Evolutionary conservation across 2,329 filamentous ascomycete species (phyloP).

Genomic region (Paecilomyces sp.): DNA sequence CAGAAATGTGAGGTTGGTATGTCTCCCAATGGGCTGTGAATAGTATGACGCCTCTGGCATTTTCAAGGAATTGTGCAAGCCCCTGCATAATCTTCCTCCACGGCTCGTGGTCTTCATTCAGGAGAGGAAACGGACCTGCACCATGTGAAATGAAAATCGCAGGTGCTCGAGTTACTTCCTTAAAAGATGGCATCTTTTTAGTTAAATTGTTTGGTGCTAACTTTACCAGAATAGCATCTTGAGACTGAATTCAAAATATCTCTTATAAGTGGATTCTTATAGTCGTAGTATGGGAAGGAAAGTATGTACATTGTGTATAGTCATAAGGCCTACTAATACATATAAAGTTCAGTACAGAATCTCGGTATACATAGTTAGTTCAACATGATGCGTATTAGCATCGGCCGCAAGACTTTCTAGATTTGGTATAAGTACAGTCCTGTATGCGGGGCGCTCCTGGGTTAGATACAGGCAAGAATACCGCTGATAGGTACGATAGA

Average conservation of each 20-base stretch:
- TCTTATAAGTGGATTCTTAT: background rate
- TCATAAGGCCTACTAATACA: background rate
- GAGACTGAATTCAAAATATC: background rate
- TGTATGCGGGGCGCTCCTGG: too few species aligned
- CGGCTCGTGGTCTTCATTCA: background rate
- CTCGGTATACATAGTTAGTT: background rate
- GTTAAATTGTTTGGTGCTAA: background rate
- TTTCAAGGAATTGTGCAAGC: background rate
- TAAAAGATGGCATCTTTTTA: background rate
- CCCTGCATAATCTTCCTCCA: background rate
- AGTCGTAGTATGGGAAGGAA: background rate
- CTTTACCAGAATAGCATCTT: background rate
- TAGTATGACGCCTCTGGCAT: constrained; percentile 6
- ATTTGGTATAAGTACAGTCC: background rate
- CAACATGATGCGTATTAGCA: background rate
- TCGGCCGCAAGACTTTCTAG: background rate
- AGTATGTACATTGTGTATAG: background rate
- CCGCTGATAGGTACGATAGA: too few species aligned
- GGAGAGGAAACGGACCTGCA: background rate
- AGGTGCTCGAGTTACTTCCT: background rate
- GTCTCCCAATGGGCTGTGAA: constrained; percentile 8
- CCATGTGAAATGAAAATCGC: background rate
- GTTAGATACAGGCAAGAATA: too few species aligned
- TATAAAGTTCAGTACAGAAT: background rate
- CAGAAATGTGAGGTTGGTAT: constrained; percentile 4